phyloP scores from a whole-genome alignment of 2,329 filamentous ascomycete species.

The Hypoxylon sp. region DNA sequence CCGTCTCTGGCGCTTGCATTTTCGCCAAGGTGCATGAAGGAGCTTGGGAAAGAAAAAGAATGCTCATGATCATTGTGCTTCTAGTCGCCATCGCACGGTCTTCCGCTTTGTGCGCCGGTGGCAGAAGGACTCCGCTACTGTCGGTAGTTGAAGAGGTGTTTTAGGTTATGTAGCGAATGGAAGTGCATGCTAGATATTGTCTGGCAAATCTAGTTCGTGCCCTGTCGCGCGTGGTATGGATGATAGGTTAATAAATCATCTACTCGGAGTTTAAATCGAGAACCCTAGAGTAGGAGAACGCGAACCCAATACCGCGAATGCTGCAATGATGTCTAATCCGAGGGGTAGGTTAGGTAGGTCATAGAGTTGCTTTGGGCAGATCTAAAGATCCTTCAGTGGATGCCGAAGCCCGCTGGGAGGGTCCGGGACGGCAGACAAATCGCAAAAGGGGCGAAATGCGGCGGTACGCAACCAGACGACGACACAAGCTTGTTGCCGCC shows the following conservation, averaged over 20 bases:
- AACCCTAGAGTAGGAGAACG: constrained; percentile 17
- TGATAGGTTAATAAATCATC: constrained; percentile 44
- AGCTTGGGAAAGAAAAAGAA: constrained; percentile 17
- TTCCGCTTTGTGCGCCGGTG: constrained; percentile 1
- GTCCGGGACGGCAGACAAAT: constrained; percentile 28
- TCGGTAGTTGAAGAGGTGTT: constrained; percentile 38
- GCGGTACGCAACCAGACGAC: constrained; percentile 39
- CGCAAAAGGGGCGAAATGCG: constrained; percentile 35
- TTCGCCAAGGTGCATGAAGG: constrained; percentile 38
- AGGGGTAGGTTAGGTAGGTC: constrained; percentile 29
- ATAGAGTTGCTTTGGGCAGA: constrained; percentile 34
- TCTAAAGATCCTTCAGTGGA: constrained; percentile 39
- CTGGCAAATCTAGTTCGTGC: constrained; percentile 42
- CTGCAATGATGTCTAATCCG: constrained; percentile 42
- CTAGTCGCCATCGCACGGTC: constrained; percentile 29
- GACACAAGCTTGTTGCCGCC: constrained; percentile 36
- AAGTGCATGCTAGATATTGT: constrained; percentile 24
- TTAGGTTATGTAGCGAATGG: constrained; percentile 28
- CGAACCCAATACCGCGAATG: constrained; percentile 28
- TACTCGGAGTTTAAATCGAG: constrained; percentile 34
- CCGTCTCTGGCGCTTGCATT: constrained; percentile 31
- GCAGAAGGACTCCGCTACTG: constrained; percentile 22
- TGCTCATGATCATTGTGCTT: constrained; percentile 24
- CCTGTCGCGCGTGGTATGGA: constrained; percentile 38
- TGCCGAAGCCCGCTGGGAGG: constrained; percentile 22